A percentile compares a stretch with the other conserved stretches of the same genome.
Conservation (phyloP, 306 rosid species). For the Corylus americana region DNA sequence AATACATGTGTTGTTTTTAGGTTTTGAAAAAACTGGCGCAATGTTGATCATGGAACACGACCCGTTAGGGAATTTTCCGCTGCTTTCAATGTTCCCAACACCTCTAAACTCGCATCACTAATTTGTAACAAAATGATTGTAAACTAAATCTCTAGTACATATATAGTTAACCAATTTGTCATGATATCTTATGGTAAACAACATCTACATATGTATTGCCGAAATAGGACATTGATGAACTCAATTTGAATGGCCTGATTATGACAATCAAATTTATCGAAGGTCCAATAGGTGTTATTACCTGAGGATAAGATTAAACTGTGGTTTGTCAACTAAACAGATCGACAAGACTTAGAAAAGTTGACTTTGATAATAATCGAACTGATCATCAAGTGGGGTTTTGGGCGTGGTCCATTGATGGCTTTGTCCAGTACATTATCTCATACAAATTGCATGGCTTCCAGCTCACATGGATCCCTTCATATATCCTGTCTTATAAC, state of each 20-base stretch:
- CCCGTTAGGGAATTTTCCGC: no score
- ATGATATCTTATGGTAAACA: background rate
- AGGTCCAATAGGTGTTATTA: background rate
- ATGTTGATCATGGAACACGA: no score
- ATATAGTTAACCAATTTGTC: no score
- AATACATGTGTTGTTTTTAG: no score
- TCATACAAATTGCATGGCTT: slow-evolving; percentile 11
- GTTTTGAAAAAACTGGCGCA: no score
- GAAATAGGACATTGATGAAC: background rate
- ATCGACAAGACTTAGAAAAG: background rate
- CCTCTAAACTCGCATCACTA: no score
- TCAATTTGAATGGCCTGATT: background rate
- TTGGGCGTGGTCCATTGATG: slow-evolving; percentile 11
- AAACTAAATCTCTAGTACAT: no score
- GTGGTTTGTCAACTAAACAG: background rate
- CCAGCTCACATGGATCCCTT: slow-evolving; percentile 5
- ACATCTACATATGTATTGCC: background rate
- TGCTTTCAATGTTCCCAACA: no score
- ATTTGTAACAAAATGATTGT: no score
- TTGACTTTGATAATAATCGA: background rate
- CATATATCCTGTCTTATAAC: background rate
- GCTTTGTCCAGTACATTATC: background rate
- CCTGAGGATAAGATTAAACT: background rate
- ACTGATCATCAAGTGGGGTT: slow-evolving; percentile 2
- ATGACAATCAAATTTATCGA: background rate